Conservation (phyloP, 2,329 filamentous ascomycete genomes). For the Aspergillus sp. region DNA sequence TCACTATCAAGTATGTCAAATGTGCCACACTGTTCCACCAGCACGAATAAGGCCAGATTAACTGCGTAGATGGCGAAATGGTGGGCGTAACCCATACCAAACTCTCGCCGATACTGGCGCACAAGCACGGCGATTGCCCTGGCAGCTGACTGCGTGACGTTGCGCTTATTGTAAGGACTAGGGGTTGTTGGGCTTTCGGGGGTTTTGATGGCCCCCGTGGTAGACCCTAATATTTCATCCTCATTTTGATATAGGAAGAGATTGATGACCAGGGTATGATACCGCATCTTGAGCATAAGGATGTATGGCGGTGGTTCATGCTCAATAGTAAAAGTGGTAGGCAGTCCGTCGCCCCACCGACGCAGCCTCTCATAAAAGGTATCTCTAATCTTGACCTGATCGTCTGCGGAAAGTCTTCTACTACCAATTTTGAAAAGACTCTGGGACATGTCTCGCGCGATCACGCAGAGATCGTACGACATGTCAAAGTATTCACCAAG, state of each 20-base stretch:
- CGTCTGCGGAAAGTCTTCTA: background rate
- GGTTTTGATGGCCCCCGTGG: slow-evolving; percentile 25
- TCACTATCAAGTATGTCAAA: slow-evolving; percentile 37
- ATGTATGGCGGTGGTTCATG: slow-evolving; percentile 34
- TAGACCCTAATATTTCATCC: slow-evolving; percentile 14
- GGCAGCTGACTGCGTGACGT: slow-evolving; percentile 30
- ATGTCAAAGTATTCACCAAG: slow-evolving; percentile 35
- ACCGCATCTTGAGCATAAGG: slow-evolving; percentile 33
- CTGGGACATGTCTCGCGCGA: slow-evolving; percentile 37
- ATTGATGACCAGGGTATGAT: slow-evolving; percentile 35
- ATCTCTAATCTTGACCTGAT: slow-evolving; percentile 26
- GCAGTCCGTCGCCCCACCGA: slow-evolving; percentile 32
- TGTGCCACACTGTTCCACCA: slow-evolving; percentile 25
- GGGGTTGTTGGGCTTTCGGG: slow-evolving; percentile 29
- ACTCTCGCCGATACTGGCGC: slow-evolving; percentile 33
- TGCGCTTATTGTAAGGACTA: slow-evolving; percentile 20
- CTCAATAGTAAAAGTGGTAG: slow-evolving; percentile 26
- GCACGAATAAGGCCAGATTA: slow-evolving; percentile 37
- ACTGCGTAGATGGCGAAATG: slow-evolving; percentile 40
- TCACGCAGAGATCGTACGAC: slow-evolving; percentile 34
- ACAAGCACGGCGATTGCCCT: slow-evolving; percentile 31
- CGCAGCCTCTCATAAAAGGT: slow-evolving; percentile 30
- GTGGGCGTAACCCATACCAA: slow-evolving; percentile 36
- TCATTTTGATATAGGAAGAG: slow-evolving; percentile 33
- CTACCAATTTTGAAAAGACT: slow-evolving; percentile 29